Evolutionary conservation across 2,329 filamentous ascomycete genomes (phyloP).

Genomic region (Fusarium begoniae): DNA sequence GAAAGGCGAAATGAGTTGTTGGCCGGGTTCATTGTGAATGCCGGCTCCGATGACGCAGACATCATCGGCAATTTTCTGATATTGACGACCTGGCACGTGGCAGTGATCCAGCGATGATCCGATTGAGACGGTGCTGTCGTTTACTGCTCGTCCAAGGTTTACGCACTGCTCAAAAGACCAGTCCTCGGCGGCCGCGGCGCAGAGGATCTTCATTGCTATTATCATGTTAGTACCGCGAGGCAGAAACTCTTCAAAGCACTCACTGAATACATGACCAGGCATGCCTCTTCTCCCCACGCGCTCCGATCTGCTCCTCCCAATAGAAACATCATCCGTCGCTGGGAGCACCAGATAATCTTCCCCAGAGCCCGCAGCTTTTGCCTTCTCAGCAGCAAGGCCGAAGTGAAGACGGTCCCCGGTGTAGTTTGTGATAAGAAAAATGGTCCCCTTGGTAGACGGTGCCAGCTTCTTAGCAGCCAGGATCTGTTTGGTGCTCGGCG

Average conservation of each 20-base stretch:
- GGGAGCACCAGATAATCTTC: not conserved
- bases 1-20: not conserved
- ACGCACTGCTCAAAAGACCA: not conserved
- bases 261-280: not conserved
- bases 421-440: not conserved
- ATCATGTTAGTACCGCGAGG: rapidly evolving
- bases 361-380: rapidly evolving
- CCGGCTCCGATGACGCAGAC: not conserved
- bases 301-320: not conserved
- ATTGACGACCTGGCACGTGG: not conserved
- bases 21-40: not conserved
- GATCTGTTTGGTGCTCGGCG: not conserved
- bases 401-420: not conserved
- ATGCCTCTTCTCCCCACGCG: not conserved
- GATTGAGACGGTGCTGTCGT: not conserved
- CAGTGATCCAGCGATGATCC: not conserved
- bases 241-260: rapidly evolving
- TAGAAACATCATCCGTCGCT: not conserved
- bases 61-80: not conserved
- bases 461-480: not conserved
- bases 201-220: not conserved
- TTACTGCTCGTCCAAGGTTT: rapidly evolving
- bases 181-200: not conserved
- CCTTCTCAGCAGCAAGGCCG: not conserved
- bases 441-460: not conserved